phyloP scores from a whole-genome alignment of 352 stramenopile species.

The Phytophthora tentaculata region DNA sequence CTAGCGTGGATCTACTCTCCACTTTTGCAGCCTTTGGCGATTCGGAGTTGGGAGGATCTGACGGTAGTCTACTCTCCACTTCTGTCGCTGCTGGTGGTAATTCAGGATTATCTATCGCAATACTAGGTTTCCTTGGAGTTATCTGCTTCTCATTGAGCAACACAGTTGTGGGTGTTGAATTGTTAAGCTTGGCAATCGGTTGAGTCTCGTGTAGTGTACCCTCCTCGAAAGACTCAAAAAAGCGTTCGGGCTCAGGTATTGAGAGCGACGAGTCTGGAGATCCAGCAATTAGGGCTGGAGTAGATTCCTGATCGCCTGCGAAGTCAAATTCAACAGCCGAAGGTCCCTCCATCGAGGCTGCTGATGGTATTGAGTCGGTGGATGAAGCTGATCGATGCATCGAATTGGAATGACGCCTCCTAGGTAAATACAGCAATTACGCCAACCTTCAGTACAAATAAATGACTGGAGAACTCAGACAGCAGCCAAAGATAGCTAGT shows the following conservation, averaged over 20 bases:
- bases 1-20: neutral
- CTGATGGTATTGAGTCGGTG: neutral
- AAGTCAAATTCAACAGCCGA: slow-evolving; percentile 1
- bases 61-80: too few relatives aligned
- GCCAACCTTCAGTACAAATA: neutral
- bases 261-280: neutral
- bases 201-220: neutral
- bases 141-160: too few relatives aligned
- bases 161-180: neutral
- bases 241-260: neutral
- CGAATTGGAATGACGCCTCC: slow-evolving; percentile 6
- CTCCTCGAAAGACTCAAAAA: slow-evolving; percentile 8
- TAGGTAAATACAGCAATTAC: neutral
- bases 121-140: too few relatives aligned
- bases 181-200: neutral
- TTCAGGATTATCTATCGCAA: too few relatives aligned
- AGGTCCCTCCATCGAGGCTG: slow-evolving; percentile 14
- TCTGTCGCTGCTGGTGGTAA: too few relatives aligned
- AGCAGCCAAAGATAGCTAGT: slow-evolving; percentile 27
- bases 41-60: neutral
- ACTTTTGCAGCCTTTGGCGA: neutral
- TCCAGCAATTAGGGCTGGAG: neutral
- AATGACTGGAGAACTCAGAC: neutral
- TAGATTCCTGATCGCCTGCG: neutral
- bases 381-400: neutral